These are phyloP conservation scores for Ceratocystis alfenasii DNA, from an alignment of 2,329 filamentous ascomycete species.

Conservation along the genomic window DNA sequence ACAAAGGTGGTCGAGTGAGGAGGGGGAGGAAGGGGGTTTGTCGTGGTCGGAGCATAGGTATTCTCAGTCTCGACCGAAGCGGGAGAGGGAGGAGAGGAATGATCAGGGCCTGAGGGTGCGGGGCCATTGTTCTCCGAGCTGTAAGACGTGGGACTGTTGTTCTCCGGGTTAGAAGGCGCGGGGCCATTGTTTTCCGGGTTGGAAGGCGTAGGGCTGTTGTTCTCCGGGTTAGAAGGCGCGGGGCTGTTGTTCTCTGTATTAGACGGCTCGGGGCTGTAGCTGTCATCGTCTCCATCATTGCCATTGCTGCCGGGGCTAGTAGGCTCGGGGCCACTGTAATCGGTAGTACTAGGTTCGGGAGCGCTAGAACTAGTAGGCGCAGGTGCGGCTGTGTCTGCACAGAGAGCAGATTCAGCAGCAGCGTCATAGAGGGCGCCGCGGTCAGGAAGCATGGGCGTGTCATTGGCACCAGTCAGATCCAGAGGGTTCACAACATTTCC, in stretches of 20 bases:
- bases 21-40: neutral
- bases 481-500: slow-evolving; percentile 42
- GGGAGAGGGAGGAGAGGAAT: neutral
- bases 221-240: neutral
- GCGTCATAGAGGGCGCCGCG: slow-evolving; percentile 17
- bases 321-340: neutral
- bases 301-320: neutral
- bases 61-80: neutral
- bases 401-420: slow-evolving; percentile 1
- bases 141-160: neutral
- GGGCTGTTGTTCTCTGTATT: neutral
- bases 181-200: neutral
- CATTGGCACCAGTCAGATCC: slow-evolving; percentile 34
- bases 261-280: neutral
- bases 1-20: neutral
- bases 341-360: neutral
- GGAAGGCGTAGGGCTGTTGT: neutral
- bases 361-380: neutral
- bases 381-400: slow-evolving; percentile 4
- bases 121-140: neutral
- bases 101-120: neutral
- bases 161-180: neutral
- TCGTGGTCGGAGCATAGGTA: neutral
- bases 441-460: slow-evolving; percentile 18
- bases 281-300: too few species aligned